Conservation (phyloP, 495 filamentous ascomycete species). For the Lepidopterella palustris region DNA sequence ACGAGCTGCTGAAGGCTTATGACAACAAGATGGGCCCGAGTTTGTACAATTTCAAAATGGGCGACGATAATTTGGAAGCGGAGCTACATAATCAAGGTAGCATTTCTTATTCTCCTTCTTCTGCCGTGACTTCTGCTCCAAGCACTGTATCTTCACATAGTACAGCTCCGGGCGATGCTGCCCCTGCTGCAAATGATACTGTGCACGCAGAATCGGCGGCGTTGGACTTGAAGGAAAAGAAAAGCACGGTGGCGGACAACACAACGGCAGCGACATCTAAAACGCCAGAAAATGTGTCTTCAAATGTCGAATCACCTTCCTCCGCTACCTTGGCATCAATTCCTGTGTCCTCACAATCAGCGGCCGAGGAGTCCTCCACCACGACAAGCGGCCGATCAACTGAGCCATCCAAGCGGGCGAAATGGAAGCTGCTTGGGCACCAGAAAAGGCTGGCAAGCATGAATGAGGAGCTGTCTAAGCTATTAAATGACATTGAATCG, state of each 20-base stretch:
- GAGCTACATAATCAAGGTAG: background rate
- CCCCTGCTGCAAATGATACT: background rate
- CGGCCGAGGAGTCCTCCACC: too few relatives aligned
- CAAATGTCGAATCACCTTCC: background rate
- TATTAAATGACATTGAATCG: background rate
- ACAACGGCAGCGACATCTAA: background rate
- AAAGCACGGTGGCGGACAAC: background rate
- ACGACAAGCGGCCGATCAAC: too few relatives aligned
- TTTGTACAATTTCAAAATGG: too few relatives aligned
- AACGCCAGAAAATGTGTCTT: background rate
- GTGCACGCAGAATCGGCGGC: background rate
- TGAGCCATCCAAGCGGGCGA: too few relatives aligned
- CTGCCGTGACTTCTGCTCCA: conserved; percentile 1
- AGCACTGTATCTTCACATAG: background rate
- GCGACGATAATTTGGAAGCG: too few relatives aligned
- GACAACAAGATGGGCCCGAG: too few relatives aligned
- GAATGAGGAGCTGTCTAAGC: background rate
- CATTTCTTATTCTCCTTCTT: background rate
- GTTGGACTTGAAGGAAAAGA: background rate
- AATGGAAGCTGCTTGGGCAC: too few relatives aligned
- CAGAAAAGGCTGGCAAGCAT: background rate
- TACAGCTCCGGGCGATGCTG: background rate
- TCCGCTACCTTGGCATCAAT: background rate
- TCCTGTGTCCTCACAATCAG: background rate
- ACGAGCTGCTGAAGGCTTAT: too few relatives aligned